Evolutionary conservation across 2,329 filamentous ascomycete genomes (phyloP).

Genomic region (Cladophialophora yegresii): DNA sequence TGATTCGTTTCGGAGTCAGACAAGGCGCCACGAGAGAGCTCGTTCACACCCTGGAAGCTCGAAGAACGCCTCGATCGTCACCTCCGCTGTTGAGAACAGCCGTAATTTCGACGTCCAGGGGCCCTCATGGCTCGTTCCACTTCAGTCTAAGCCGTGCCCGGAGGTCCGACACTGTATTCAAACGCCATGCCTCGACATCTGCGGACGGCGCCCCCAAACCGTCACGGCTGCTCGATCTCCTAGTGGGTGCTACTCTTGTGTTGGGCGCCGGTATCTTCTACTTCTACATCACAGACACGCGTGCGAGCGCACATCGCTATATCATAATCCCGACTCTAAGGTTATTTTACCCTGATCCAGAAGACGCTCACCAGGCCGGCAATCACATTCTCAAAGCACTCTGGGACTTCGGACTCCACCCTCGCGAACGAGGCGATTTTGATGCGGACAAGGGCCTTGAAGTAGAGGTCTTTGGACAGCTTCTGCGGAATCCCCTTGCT

Average conservation of each 20-base stretch:
- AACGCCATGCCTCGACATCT: conserved; percentile 33
- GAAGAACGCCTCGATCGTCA: background rate
- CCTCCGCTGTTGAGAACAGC: background rate
- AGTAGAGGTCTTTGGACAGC: conserved; percentile 73
- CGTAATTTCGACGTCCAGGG: background rate
- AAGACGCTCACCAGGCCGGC: conserved; percentile 86
- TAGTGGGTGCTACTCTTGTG: conserved; percentile 58
- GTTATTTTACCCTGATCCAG: conserved; percentile 53
- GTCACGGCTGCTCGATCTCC: conserved; percentile 52
- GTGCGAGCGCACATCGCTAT: conserved; percentile 69
- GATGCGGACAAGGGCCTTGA: conserved; percentile 57
- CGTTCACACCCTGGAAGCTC: background rate
- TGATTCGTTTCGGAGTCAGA: background rate
- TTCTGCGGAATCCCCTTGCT: conserved; percentile 80
- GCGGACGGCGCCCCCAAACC: conserved; percentile 34
- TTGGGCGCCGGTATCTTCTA: conserved; percentile 56
- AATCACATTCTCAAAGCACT: conserved; percentile 70
- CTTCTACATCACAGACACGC: conserved; percentile 72
- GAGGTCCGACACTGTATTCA: conserved; percentile 6
- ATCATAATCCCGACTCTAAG: conserved; percentile 56
- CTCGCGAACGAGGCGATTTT: conserved; percentile 72
- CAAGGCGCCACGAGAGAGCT: background rate
- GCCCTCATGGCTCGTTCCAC: conserved; percentile 3
- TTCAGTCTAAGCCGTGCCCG: conserved; percentile 1
- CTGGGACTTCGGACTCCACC: conserved; percentile 73